These are phyloP conservation scores for Starmerella floris DNA, from an alignment of 805 yeast species.

Conservation along the genomic window DNA sequence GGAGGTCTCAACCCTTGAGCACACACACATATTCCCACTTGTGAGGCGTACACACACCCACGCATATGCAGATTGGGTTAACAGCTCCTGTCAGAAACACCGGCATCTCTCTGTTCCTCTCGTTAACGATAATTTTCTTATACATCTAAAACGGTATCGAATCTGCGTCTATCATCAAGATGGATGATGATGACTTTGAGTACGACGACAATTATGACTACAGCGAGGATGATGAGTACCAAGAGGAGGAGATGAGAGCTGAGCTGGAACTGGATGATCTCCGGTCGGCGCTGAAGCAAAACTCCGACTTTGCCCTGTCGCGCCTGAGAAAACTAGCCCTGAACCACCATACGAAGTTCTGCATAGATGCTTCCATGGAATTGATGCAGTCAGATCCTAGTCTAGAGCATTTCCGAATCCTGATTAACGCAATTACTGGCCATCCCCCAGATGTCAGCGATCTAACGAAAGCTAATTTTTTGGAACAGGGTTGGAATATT, in stretches of 20 bases:
- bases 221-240: conserved; percentile 27
- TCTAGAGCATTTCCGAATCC: background rate
- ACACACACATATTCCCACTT: too few relatives aligned
- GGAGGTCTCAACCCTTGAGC: too few relatives aligned
- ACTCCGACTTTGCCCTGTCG: background rate
- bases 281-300: background rate
- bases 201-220: conserved; percentile 13
- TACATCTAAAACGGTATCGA: too few relatives aligned
- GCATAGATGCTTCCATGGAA: conserved; percentile 7
- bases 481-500: background rate
- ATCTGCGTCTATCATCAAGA: too few relatives aligned
- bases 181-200: conserved; percentile 11
- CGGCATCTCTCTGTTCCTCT: too few relatives aligned
- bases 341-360: background rate
- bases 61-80: too few relatives aligned
- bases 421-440: background rate
- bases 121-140: too few relatives aligned
- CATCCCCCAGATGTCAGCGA: background rate
- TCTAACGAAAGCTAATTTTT: background rate
- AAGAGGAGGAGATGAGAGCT: conserved; percentile 24
- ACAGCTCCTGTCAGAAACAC: too few relatives aligned
- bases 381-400: background rate
- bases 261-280: conserved; percentile 15
- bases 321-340: conserved; percentile 4
- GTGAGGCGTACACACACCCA: too few relatives aligned